Evolutionary conservation across 179 eudicot species (phyloP).

Genomic region (Actinidia arguta): DNA sequence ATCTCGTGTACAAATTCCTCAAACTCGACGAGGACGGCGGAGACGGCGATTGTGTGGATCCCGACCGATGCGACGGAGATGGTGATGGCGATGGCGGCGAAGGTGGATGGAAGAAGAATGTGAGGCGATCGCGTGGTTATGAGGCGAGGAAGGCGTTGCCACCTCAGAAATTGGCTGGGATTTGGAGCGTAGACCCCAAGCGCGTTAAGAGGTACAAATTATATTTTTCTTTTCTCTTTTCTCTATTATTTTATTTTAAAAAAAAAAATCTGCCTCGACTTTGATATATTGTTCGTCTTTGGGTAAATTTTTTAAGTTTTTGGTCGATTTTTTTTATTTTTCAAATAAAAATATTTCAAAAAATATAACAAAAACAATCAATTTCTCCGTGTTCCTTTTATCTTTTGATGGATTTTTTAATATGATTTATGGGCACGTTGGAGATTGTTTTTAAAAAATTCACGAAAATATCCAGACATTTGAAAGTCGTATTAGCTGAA

Average conservation of each 20-base stretch:
- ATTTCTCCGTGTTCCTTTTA: too few species aligned
- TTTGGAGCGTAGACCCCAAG: conserved; percentile 66
- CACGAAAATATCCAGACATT: too few species aligned
- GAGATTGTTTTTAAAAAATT: too few species aligned
- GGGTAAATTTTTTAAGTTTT: too few species aligned
- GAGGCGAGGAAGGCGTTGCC: conserved; percentile 69
- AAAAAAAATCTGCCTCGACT: background rate
- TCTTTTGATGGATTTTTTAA: too few species aligned
- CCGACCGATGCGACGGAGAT: background rate
- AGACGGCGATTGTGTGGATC: background rate
- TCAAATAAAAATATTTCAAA: too few species aligned
- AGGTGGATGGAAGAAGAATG: conserved; percentile 6
- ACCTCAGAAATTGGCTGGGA: conserved; percentile 65
- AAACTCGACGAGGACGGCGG: conserved; percentile 38
- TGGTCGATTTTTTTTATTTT: too few species aligned
- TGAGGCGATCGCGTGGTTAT: conserved; percentile 7
- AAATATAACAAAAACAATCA: too few species aligned
- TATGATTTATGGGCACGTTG: too few species aligned
- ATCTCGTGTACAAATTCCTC: conserved; percentile 58
- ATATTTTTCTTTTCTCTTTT: background rate
- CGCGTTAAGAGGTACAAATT: conserved; percentile 64
- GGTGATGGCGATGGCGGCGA: conserved; percentile 20
- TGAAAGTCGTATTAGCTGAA: too few species aligned
- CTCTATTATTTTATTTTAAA: background rate
- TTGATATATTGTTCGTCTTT: too few species aligned